Evolutionary conservation across 768 basidiomycete species (phyloP).

Genomic region (Rhodosporidiobolus odoratus): DNA sequence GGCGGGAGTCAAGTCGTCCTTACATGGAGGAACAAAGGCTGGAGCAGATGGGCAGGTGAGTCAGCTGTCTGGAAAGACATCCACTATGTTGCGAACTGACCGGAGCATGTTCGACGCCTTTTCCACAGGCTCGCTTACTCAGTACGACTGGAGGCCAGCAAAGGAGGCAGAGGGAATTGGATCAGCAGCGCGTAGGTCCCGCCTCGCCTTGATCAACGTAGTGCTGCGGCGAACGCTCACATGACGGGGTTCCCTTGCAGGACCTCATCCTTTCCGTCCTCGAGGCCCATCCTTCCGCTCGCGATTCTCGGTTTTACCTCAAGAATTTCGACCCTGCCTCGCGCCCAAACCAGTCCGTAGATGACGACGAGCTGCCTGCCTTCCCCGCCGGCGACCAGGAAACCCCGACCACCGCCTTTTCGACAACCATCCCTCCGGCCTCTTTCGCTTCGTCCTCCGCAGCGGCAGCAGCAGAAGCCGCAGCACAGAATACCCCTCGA

Average conservation of each 20-base stretch:
- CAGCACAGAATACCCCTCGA: background rate
- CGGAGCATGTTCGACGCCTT: too few species aligned
- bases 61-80: too few species aligned
- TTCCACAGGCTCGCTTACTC: background rate
- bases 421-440: constrained; percentile 46
- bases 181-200: constrained; percentile 29
- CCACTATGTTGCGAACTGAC: too few species aligned
- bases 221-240: background rate
- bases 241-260: constrained; percentile 48
- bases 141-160: constrained; percentile 7
- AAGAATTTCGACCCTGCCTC: constrained; percentile 77
- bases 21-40: background rate
- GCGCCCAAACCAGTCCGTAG: constrained; percentile 1
- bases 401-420: constrained; percentile 44
- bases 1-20: too few species aligned
- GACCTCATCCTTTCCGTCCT: constrained; percentile 95
- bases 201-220: too few species aligned
- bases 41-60: background rate
- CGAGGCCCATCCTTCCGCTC: constrained; percentile 79
- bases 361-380: constrained; percentile 38
- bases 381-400: constrained; percentile 44
- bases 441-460: constrained; percentile 58
- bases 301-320: constrained; percentile 85
- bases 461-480: constrained; percentile 47
- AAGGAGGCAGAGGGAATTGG: constrained; percentile 21